A percentile compares a stretch with the other conserved stretches of the same genome.
Conservation (phyloP, 208 protist genomes). For the Trypanosoma mega region DNA sequence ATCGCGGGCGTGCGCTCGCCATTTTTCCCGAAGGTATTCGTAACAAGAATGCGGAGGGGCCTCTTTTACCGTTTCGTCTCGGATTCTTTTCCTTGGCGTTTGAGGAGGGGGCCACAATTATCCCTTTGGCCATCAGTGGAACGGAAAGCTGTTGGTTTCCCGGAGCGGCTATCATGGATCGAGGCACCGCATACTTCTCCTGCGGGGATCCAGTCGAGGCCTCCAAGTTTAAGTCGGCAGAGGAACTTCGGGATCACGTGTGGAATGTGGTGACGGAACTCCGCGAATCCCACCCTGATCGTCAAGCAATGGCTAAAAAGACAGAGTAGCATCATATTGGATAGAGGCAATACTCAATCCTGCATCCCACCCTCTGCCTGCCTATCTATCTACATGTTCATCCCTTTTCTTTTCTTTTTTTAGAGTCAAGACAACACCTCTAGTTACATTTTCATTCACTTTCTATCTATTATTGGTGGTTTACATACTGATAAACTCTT, state of each 20-base stretch:
- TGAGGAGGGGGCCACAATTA: constrained; percentile 74
- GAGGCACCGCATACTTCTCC: constrained; percentile 58
- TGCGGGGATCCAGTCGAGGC: constrained; percentile 75
- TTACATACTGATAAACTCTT: too few species aligned
- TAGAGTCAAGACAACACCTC: too few species aligned
- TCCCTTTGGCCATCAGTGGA: constrained; percentile 79
- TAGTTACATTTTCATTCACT: too few species aligned
- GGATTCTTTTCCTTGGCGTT: constrained; percentile 82
- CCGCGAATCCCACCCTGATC: constrained; percentile 73
- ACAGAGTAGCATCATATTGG: too few species aligned
- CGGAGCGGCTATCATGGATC: constrained; percentile 48
- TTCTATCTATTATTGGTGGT: too few species aligned
- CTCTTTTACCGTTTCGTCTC: constrained; percentile 67
- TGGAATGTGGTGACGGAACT: constrained; percentile 61
- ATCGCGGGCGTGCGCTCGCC: constrained; percentile 74
- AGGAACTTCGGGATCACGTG: constrained; percentile 65
- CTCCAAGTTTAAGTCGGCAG: constrained; percentile 50
- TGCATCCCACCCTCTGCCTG: too few species aligned
- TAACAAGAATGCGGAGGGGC: constrained; percentile 62
- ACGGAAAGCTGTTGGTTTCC: constrained; percentile 75
- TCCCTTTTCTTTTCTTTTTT: too few species aligned
- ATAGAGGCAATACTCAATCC: too few species aligned
- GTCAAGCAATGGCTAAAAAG: constrained; percentile 35
- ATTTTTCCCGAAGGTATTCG: constrained; percentile 86
- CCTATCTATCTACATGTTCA: too few species aligned